Conservation (phyloP, 148 eudicot species). For the Silene uniflora region DNA sequence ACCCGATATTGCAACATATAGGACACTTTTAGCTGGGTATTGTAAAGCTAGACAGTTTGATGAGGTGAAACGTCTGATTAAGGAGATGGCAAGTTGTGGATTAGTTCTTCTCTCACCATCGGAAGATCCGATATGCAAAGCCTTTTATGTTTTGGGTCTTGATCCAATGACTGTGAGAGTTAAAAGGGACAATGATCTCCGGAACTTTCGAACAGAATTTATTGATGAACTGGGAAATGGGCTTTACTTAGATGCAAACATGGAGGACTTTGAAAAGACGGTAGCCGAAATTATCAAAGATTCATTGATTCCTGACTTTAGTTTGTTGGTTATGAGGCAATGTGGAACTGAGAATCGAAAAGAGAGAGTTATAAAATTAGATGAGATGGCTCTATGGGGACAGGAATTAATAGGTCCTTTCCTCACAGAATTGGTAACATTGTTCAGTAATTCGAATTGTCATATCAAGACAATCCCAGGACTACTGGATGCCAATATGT, state of each 20-base stretch:
- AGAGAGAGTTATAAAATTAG: conserved; percentile 31
- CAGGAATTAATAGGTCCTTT: conserved; percentile 48
- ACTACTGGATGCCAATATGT: conserved; percentile 31
- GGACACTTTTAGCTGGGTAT: conserved; percentile 72
- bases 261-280: conserved; percentile 48
- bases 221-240: conserved; percentile 78
- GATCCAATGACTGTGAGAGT: conserved; percentile 48
- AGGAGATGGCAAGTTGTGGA: conserved; percentile 41
- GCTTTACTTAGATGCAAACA: conserved; percentile 68
- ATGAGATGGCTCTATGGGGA: conserved; percentile 74
- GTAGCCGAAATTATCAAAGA: conserved; percentile 49
- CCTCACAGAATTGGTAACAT: conserved; percentile 35
- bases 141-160: conserved; percentile 56
- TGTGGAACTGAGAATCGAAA: conserved; percentile 28
- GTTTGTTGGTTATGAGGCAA: conserved; percentile 34
- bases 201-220: conserved; percentile 47
- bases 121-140: conserved; percentile 57
- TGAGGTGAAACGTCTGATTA: conserved; percentile 46
- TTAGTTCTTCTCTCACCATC: conserved; percentile 38
- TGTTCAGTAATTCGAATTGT: conserved; percentile 31
- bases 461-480: conserved; percentile 31
- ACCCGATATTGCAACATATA: conserved; percentile 51
- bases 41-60: conserved; percentile 53
- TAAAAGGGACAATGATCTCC: conserved; percentile 65
- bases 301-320: conserved; percentile 62